Base-by-base conservation (phyloP, 306 rosid species). In the Trifolium pratense region DNA sequence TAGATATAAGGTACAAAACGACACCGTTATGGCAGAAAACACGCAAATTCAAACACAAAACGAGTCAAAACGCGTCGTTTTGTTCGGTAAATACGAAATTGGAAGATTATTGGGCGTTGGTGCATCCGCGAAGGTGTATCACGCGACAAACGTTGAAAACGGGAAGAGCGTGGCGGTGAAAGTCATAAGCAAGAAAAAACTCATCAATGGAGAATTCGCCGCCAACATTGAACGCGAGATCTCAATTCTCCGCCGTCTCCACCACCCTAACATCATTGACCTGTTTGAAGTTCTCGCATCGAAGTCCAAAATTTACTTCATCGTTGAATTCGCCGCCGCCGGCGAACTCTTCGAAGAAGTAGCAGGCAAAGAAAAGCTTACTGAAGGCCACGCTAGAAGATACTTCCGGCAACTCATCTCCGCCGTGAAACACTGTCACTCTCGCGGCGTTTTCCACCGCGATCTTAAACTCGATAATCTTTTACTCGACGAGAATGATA, bases 401-500 rank as follows among this genome's bases (percentile, higher is more conserved):
- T 94, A 91, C 18, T 88, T 94, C 78, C 96, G 84, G 26, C 98
- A 94, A 15, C 59, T 94, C 2, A 84, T 94, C 70, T 78, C 92
- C 18, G 93, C 97, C 81, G 82, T 94, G 4, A 82, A 86, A 1
- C 84, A 91, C 75, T 94, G 98, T 51, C 97, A 91, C 43, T 78
- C 89, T 0, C 57, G 45, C 2, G 97, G 96, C 2, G 85, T 91
- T 0, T 94, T 52, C 62, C 98, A 94, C 76, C 94, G 98, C 0
- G 98, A 94, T 74, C 83, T 94, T 39, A 94, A 94, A 66, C 92
- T 96, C 1, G 97, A 94, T 34, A 94, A 94, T 79, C 84, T 94
- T 6, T 68, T 94, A 0, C 78, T 94, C 4, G 96, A 89, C 61
- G 95, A 87, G 21, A 83, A 89, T 15, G 86, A 86, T 70, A 64